Conservation (phyloP, 495 filamentous ascomycete species). For the Lasiosphaeriaceae sp. region DNA sequence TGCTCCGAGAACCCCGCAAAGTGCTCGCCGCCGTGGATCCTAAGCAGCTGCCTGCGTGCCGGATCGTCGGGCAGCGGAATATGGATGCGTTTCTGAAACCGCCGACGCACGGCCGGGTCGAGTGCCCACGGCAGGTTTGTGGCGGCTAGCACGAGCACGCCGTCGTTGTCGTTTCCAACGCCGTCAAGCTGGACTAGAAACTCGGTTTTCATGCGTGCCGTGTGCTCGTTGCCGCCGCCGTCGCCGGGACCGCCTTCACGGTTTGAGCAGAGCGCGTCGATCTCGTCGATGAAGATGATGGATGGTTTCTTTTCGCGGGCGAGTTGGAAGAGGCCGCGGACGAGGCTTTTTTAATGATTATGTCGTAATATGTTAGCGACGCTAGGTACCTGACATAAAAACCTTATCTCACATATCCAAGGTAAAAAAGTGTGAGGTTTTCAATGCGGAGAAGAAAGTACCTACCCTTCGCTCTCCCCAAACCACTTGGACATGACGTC, state of each 20-base stretch:
- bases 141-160: conserved; percentile 89
- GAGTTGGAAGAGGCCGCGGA: conserved; percentile 97
- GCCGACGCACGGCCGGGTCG: conserved; percentile 92
- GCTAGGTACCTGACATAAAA: no score
- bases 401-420: no score
- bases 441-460: no score
- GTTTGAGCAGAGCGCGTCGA: conserved; percentile 76
- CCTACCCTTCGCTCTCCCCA: conserved; percentile 95
- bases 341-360: no score
- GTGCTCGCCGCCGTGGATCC: conserved; percentile 83
- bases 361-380: no score
- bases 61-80: conserved; percentile 86
- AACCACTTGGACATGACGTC: conserved; percentile 99
- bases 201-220: conserved; percentile 95
- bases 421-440: no score
- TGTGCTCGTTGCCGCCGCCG: conserved; percentile 96
- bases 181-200: conserved; percentile 99
- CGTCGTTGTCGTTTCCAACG: conserved; percentile 88
- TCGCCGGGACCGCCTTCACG: conserved; percentile 67
- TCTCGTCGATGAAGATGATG: conserved; percentile 99
- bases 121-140: conserved; percentile 99
- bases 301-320: conserved; percentile 96
- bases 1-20: conserved; percentile 71
- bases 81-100: conserved; percentile 94
- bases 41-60: conserved; percentile 94